Evolutionary conservation across 768 basidiomycete genomes (phyloP).

Genomic region (Clitopilus passeckerianus): DNA sequence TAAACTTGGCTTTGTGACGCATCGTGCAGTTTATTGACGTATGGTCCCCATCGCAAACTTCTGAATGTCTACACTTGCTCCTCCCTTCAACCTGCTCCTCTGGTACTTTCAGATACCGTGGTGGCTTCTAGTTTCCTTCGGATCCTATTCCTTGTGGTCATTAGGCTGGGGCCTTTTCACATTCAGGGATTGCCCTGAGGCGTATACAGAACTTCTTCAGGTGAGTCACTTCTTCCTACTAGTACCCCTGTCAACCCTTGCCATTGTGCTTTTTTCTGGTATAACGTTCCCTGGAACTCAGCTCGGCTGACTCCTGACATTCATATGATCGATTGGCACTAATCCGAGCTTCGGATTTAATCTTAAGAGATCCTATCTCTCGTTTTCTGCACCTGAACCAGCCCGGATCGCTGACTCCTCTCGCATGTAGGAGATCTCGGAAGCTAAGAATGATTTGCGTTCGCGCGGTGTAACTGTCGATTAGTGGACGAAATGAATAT

Average conservation of each 20-base stretch:
- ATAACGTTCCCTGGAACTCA: neutral
- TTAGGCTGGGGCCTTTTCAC: constrained; percentile 73
- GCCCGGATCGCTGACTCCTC: neutral
- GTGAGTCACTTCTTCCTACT: constrained; percentile 30
- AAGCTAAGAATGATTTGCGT: constrained; percentile 51
- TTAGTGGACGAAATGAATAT: constrained; percentile 13
- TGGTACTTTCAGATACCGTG: constrained; percentile 57
- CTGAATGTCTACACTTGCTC: neutral
- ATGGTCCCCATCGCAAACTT: neutral
- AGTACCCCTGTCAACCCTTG: neutral
- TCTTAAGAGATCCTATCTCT: neutral
- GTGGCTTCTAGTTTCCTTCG: constrained; percentile 79
- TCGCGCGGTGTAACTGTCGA: constrained; percentile 59
- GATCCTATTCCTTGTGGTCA: constrained; percentile 73
- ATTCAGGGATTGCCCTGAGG: constrained; percentile 76
- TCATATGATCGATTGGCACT: neutral
- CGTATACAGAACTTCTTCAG: constrained; percentile 62
- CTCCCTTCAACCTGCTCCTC: neutral
- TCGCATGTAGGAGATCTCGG: constrained; percentile 50
- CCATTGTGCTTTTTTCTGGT: constrained; percentile 2
- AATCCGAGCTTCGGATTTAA: neutral
- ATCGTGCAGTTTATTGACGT: neutral
- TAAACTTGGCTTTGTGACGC: too few relatives aligned
- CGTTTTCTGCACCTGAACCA: neutral
- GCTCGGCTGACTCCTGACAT: neutral